Base-by-base conservation (phyloP, 805 yeast species). In the Spathaspora gorwiae region DNA sequence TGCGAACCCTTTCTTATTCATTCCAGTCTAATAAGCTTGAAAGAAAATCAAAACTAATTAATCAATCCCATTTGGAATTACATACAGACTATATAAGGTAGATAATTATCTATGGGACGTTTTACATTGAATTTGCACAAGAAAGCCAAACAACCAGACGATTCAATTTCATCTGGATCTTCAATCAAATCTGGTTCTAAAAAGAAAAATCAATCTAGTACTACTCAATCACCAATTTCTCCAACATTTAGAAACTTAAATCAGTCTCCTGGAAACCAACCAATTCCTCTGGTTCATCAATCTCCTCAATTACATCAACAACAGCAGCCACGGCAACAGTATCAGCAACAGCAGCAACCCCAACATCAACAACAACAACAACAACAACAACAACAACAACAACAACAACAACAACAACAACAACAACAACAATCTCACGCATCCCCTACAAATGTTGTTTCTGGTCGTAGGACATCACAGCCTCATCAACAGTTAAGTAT, bases 81-180 rank as follows among this genome's bases (percentile, higher is more conserved):
- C 24, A 19, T 3, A 19, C 5, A 19, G 24, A 19, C 24, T 19
- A 19, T 19, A 19, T 19, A 19, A 19, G 24, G 24, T 19, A 19
- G 24, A 19, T 19, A 19, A 19, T 14, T 13, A 19, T 26, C 24
- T 15, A 78, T 79, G 83, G 78, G 83, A 14, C 78, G 83, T 19
- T 79, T 80, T 61, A 79, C 76, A 57, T 78, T 80, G 57, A 79
- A 80, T 13, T 75, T 70, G 55, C 78, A 74, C 56, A 69, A 65
- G 54, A 67, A 68, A 43, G 65, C 45, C 35, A 50, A 35, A 13
- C 42, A 48, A 34, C 33, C 34, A 29, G 35, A 36, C 34, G 34
- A 26, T 19, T 34, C 35, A 31, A 13, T 13, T n/a, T 41, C 45
- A 13, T 14, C 41, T 14, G 31, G 14, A 7, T 39, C 41, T 11